Conservation (phyloP, 352 stramenopile genomes). For the Pythium sp. region DNA sequence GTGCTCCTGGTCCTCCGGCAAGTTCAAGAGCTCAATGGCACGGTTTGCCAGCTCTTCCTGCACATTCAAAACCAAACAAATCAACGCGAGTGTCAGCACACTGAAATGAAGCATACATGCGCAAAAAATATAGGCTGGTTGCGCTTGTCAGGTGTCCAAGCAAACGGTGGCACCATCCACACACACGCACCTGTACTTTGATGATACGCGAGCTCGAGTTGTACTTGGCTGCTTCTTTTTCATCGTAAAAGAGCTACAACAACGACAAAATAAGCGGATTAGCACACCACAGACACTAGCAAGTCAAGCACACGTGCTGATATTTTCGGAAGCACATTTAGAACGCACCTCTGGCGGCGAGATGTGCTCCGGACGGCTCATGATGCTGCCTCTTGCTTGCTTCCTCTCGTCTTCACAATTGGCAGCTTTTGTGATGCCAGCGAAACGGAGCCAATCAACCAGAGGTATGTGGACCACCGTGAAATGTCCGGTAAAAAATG, state of each 20-base stretch:
- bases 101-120: not conserved
- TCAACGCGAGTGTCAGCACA: not conserved
- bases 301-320: slow-evolving; percentile 1
- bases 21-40: slow-evolving; percentile 96
- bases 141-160: not conserved
- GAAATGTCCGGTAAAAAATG: not conserved
- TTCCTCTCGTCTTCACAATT: slow-evolving; percentile 3
- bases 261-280: not conserved
- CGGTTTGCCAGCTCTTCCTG: slow-evolving; percentile 93
- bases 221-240: slow-evolving; percentile 92
- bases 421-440: slow-evolving; percentile 9
- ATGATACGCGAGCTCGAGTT: slow-evolving; percentile 91
- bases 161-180: not conserved
- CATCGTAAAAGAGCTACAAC: slow-evolving; percentile 89
- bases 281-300: not conserved
- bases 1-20: slow-evolving; percentile 79
- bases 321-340: not conserved
- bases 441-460: slow-evolving; percentile 28
- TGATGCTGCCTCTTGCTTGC: slow-evolving; percentile 20
- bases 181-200: slow-evolving; percentile 82
- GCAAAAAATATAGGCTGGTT: not conserved
- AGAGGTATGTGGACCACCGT: not conserved
- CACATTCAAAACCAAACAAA: not conserved
- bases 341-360: slow-evolving; percentile 72
- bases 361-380: slow-evolving; percentile 88